These are phyloP conservation scores for Amanita exitialis DNA, from an alignment of 768 basidiomycete genomes.

Conservation along the genomic window DNA sequence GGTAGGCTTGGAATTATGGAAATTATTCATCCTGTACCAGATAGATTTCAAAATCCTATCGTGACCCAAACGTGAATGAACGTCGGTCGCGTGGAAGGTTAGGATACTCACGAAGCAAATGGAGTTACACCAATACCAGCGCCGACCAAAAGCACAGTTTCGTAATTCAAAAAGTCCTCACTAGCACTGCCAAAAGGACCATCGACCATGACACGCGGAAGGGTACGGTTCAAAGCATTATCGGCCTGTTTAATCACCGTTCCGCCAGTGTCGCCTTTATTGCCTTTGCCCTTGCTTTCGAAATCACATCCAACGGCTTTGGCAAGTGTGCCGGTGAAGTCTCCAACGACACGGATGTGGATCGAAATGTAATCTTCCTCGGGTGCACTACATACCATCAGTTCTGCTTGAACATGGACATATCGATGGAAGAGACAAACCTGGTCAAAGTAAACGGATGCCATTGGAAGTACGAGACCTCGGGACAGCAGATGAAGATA, in stretches of 20 bases:
- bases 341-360: slow-evolving; percentile 87
- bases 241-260: slow-evolving; percentile 48
- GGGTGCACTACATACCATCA: slow-evolving; percentile 49
- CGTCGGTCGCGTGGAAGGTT: neutral
- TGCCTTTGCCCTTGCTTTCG: slow-evolving; percentile 40
- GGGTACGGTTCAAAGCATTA: slow-evolving; percentile 56
- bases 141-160: slow-evolving; percentile 82
- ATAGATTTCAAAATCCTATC: slow-evolving; percentile 79
- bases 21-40: slow-evolving; percentile 94
- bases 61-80: neutral
- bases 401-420: neutral
- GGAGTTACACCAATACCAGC: slow-evolving; percentile 97
- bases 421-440: slow-evolving; percentile 21
- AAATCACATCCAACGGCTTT: slow-evolving; percentile 81
- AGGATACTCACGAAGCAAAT: slow-evolving; percentile 73
- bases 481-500: slow-evolving; percentile 86
- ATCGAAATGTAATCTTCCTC: slow-evolving; percentile 94
- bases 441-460: slow-evolving; percentile 94
- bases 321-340: slow-evolving; percentile 81
- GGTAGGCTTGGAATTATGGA: slow-evolving; percentile 64
- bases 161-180: slow-evolving; percentile 87
- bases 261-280: slow-evolving; percentile 42
- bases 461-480: slow-evolving; percentile 93
- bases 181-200: slow-evolving; percentile 91
- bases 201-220: slow-evolving; percentile 93